Evolutionary conservation across 2,329 filamentous ascomycete genomes (phyloP).

Genomic region (Bertia moriformis): DNA sequence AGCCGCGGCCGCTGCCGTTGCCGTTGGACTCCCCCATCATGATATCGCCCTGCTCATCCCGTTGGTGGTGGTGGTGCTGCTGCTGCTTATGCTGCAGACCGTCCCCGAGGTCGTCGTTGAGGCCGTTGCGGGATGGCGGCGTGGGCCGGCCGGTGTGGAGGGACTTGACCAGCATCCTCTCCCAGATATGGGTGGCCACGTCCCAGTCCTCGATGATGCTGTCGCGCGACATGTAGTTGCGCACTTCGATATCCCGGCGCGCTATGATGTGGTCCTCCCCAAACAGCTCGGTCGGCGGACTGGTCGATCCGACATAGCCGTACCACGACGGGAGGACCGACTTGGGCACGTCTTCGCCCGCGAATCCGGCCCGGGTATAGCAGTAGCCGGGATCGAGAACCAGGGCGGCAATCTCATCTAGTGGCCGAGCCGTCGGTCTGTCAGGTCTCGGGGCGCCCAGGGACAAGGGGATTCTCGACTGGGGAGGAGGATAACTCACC

Average conservation of each 20-base stretch:
- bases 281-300: slow-evolving; percentile 48
- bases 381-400: slow-evolving; percentile 92
- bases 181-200: slow-evolving; percentile 75
- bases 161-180: slow-evolving; percentile 77
- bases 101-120: slow-evolving; percentile 53
- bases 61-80: slow-evolving; percentile 42
- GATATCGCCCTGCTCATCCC: slow-evolving; percentile 47
- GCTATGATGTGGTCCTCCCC: slow-evolving; percentile 84
- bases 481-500: slow-evolving; percentile 21
- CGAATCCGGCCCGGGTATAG: slow-evolving; percentile 83
- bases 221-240: slow-evolving; percentile 82
- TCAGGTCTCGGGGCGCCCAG: slow-evolving; percentile 3
- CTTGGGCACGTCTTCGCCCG: slow-evolving; percentile 93
- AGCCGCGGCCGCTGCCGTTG: slow-evolving; percentile 12
- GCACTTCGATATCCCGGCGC: slow-evolving; percentile 62
- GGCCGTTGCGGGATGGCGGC: slow-evolving; percentile 59
- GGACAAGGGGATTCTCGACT: slow-evolving; percentile 6
- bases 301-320: slow-evolving; percentile 39
- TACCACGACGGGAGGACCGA: slow-evolving; percentile 85
- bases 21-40: slow-evolving; percentile 30
- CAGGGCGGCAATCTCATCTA: slow-evolving; percentile 93
- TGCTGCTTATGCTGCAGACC: no score
- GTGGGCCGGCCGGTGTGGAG: slow-evolving; percentile 65
- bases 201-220: slow-evolving; percentile 96
- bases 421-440: slow-evolving; percentile 7